phyloP scores from a whole-genome alignment of 2,329 filamentous ascomycete genomes.

The Apiospora arundinis region DNA sequence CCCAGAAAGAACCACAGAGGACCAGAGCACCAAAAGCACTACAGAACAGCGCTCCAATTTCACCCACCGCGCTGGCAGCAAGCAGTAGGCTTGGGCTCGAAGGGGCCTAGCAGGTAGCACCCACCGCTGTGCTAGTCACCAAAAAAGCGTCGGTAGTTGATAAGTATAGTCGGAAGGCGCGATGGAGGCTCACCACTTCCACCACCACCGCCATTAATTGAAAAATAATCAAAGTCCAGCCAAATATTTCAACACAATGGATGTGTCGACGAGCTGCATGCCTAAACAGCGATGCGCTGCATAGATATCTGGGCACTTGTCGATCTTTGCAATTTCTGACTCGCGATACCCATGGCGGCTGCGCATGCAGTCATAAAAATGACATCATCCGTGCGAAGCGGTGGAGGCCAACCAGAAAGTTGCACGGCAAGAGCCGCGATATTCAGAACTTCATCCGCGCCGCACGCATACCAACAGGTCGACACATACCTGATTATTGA shows the following conservation, averaged over 20 bases:
- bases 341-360: slow-evolving; percentile 4
- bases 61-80: neutral
- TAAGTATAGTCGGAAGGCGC: neutral
- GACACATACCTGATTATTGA: neutral
- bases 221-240: neutral
- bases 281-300: slow-evolving; percentile 6
- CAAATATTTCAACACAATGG: neutral
- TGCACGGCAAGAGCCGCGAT: slow-evolving; percentile 1
- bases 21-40: no score
- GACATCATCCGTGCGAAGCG: neutral
- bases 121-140: neutral
- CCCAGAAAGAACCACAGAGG: neutral
- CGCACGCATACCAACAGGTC: neutral
- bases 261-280: slow-evolving; percentile 11
- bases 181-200: neutral
- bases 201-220: neutral
- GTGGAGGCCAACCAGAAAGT: neutral
- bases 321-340: slow-evolving; percentile 17
- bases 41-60: no score
- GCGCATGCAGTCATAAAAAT: neutral
- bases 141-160: neutral
- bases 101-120: neutral
- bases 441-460: neutral
- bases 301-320: slow-evolving; percentile 10
- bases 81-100: neutral